Conservation (phyloP, 352 stramenopile species). For the Globisporangium barbulae region DNA sequence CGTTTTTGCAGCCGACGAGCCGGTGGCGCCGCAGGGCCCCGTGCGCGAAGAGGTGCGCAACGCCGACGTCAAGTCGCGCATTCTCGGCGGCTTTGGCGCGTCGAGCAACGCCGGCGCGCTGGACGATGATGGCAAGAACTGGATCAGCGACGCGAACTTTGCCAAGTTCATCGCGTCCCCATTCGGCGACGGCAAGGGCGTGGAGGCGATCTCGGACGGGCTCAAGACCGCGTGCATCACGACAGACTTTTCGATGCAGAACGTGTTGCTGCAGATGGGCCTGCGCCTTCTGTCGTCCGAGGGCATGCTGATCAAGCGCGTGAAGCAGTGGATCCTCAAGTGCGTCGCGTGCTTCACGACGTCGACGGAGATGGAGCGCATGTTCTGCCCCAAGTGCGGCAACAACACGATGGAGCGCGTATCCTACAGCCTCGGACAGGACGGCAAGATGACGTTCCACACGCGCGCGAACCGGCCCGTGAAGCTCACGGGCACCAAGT, state of each 20-base stretch:
- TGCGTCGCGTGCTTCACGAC: constrained; percentile 97
- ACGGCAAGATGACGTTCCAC: constrained; percentile 89
- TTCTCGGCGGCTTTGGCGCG: constrained; percentile 77
- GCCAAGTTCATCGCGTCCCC: constrained; percentile 61
- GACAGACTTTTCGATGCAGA: constrained; percentile 90
- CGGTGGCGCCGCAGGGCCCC: constrained; percentile 24
- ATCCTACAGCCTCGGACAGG: constrained; percentile 91
- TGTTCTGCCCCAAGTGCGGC: constrained; percentile 98
- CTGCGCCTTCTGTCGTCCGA: constrained; percentile 75
- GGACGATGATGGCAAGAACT: constrained; percentile 88
- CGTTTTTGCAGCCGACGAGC: constrained; percentile 16
- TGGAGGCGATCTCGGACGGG: constrained; percentile 53
- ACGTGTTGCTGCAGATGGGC: constrained; percentile 89
- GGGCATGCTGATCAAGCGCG: constrained; percentile 83
- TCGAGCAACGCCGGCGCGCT: constrained; percentile 71
- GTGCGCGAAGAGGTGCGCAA: constrained; percentile 59
- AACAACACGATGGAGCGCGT: constrained; percentile 95
- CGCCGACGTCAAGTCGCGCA: constrained; percentile 83
- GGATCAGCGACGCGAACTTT: constrained; percentile 71
- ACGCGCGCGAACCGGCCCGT: constrained; percentile 72
- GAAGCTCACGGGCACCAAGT: constrained; percentile 96
- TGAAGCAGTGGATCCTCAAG: constrained; percentile 95
- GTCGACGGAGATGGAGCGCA: constrained; percentile 88
- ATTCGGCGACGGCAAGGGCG: constrained; percentile 68
- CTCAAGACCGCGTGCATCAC: constrained; percentile 79